Evolutionary conservation across 179 eudicot genomes (phyloP).

Genomic region (Drosera spatulata): DNA sequence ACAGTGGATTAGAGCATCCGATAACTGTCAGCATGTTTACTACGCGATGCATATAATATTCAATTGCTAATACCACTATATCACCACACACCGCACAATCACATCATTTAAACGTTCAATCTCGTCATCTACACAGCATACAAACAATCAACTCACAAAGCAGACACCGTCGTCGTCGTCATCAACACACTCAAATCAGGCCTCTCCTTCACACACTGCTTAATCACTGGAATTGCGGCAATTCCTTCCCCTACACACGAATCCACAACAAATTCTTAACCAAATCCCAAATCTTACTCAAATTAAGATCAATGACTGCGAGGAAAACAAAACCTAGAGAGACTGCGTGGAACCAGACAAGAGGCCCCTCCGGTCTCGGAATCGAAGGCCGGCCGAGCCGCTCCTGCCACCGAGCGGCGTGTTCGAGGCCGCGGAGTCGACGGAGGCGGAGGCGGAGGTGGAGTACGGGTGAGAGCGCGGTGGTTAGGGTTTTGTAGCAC

Average conservation of each 20-base stretch:
- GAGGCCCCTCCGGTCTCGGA: constrained; percentile 64
- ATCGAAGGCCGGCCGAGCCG: constrained; percentile 75
- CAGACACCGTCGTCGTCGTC: constrained; percentile 73
- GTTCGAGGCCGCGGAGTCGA: constrained; percentile 63
- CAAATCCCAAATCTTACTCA: too few species aligned
- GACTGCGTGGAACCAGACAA: constrained; percentile 93
- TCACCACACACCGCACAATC: too few species aligned
- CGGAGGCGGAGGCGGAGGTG: constrained; percentile 63
- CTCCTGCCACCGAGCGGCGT: constrained; percentile 64
- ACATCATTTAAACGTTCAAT: background rate
- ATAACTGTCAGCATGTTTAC: too few species aligned
- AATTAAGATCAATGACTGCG: background rate
- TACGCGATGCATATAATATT: too few species aligned
- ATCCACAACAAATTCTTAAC: too few species aligned
- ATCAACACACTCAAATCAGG: constrained; percentile 71
- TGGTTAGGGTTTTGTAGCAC: constrained; percentile 47
- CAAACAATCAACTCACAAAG: constrained; percentile 46
- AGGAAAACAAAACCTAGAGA: constrained; percentile 47
- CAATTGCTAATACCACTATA: too few species aligned
- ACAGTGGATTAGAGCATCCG: too few species aligned
- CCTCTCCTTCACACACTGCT: constrained; percentile 42
- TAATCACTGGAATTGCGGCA: constrained; percentile 75
- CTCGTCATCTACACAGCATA: background rate
- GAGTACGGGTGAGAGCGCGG: constrained; percentile 49
- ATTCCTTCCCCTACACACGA: constrained; percentile 66